A percentile compares a stretch with the other conserved stretches of the same genome.
Conservation (phyloP, 192 early-diverging fungal species). For the Coemansia sp. region DNA sequence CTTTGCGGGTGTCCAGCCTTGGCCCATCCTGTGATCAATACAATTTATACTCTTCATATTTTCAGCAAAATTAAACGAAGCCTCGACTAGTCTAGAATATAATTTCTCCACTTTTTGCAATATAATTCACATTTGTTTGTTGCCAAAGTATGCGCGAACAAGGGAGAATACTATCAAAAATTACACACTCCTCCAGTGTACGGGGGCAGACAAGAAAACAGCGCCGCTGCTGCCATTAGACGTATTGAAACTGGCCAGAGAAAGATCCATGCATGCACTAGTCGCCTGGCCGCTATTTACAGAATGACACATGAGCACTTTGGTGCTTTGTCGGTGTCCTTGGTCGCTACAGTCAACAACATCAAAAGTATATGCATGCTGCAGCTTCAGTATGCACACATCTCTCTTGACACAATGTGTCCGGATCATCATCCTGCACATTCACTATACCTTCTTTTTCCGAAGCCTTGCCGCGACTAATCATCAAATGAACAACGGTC, state of each 20-base stretch:
- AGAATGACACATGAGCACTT: slow-evolving; percentile 47
- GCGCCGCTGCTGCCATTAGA: not conserved
- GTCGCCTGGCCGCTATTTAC: slow-evolving; percentile 17
- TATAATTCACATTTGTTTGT: not conserved
- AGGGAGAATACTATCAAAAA: not conserved
- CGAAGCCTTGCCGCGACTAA: slow-evolving; percentile 11
- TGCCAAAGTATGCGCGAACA: not conserved
- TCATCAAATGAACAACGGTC: slow-evolving; percentile 22
- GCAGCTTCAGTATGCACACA: slow-evolving; percentile 1
- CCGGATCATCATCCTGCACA: slow-evolving; percentile 2
- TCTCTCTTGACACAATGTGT: slow-evolving; percentile 2
- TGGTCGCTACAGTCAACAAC: slow-evolving; percentile 29
- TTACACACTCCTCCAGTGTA: slow-evolving; percentile 1
- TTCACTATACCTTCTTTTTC: slow-evolving; percentile 25
- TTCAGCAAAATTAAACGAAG: not conserved
- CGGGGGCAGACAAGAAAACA: not conserved
- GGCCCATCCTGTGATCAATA: not conserved
- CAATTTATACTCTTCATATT: not conserved
- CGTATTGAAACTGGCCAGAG: not conserved
- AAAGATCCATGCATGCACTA: not conserved
- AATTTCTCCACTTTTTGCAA: not conserved
- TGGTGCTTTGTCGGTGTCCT: slow-evolving; percentile 38
- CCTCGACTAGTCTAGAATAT: not conserved
- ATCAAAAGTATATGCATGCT: not conserved
- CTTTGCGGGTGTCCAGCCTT: not conserved